Base-by-base conservation (phyloP, 2,329 filamentous ascomycete species). In the Xylariomycetidae sp. region DNA sequence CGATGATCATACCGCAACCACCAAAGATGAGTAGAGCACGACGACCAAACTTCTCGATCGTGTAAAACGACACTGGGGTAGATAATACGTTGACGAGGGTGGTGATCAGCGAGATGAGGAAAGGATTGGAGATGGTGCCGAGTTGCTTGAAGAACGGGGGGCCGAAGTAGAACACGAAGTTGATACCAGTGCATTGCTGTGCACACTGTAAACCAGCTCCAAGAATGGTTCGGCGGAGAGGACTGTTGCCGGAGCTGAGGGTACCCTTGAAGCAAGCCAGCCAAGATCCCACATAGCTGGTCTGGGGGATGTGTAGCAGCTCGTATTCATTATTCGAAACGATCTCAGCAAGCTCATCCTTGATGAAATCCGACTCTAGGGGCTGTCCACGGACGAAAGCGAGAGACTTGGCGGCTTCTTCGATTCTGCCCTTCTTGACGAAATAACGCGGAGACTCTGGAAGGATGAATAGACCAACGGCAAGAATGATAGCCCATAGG, bases 81-180 rank as follows among this genome's bases (percentile, higher is more conserved):
- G 79, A 81, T 59, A 68, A 65, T 33, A 87, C 82, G 59, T 88
- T 88, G 63, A 88, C 80, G n/a, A 85, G 67, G 31, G 80, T 85
- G 45, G 80, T 84, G 61, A 88, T 77, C 49, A 88, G 66, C 36
- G 74, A 77, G 57, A 86, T 81, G 49, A 86, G 60, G 69, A 88
- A 88, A 14, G 76, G 70, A 62, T 87, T 80, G 25, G 54, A 44
- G 49, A 87, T 80, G 32, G 76, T 77, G 48, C 74, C 74, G 20
- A 79, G 73, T 31, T 75, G 70, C 50, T 76, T 66, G 65, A 88
- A 82, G 71, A 87, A 86, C 25, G 78, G 74, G 25, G 80, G 81
- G 30, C 80, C 80, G 55, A 74, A 80, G 59, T 80, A 80, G 66
- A 84, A 85, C 63, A 86, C 78, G 61, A 86, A 86, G 67, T 87